Base-by-base conservation (phyloP, 345 rosid species). In the Lagerstroemia speciosa region DNA sequence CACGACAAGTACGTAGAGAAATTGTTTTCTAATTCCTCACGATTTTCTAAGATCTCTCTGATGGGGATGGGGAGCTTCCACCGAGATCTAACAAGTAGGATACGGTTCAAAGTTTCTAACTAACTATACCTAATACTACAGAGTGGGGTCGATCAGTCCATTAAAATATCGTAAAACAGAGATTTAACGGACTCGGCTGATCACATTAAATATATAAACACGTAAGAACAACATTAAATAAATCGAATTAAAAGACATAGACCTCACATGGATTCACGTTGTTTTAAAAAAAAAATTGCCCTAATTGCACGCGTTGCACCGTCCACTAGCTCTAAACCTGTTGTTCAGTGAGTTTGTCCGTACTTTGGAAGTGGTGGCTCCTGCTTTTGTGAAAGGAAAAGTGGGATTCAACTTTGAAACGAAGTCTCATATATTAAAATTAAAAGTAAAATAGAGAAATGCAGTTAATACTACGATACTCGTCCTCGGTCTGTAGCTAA, bases 311-410 rank as follows among this genome's bases (percentile, higher is more conserved):
- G 31, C 30, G 12, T 16, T 6, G 61, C 61, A 55, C 61, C 61
- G 30, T 24, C 61, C 29, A 55, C 30, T 26, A 55, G 27, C 61
- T 26, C 61, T 55, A 55, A 55, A 55, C 61, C 26, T 55, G 15
- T 55, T 55, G 61, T 24, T 55, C 61, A 3, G 55, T 48, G 31
- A 55, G 61, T 10, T 55, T 26, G 31, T 55, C 29, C 22, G 61
- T 55, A 55, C 31, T 55, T 55, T 55, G 30, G 48, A 55, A 26
- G 61, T 55, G 61, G 61, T 55, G 61, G 61, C 31, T 55, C 61
- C 24, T 53, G 30, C 61, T 55, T 55, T 55, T 22, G 6, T 8
- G 22, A 55, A 55, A 6, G 61, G 22, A n/a, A 55, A 55, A 55
- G 61, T 26, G 61, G 31, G 30, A 24, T 55, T 55, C 61, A 55